A percentile compares a stretch with the other conserved stretches of the same genome.
These are phyloP conservation scores for Candida cerambycidarum DNA, from an alignment of 805 yeast genomes.

Conservation along the genomic window DNA sequence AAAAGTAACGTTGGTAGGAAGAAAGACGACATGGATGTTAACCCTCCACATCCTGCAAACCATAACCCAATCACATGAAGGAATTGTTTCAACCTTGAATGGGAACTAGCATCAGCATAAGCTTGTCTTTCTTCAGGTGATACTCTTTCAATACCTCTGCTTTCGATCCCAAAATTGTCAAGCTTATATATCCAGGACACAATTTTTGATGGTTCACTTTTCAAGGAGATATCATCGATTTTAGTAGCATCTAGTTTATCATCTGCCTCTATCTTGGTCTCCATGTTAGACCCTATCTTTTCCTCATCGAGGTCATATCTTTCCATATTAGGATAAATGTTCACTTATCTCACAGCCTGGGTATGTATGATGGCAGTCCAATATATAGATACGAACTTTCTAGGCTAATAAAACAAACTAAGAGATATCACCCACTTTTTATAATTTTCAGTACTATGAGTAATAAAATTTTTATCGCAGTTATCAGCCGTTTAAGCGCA, in stretches of 20 bases:
- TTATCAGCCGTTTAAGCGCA: constrained; percentile 8
- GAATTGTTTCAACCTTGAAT: constrained; percentile 20
- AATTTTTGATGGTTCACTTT: constrained; percentile 8
- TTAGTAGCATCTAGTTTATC: background rate
- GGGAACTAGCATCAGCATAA: constrained; percentile 10
- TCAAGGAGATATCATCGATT: background rate
- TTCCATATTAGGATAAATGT: background rate
- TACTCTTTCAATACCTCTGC: constrained; percentile 36
- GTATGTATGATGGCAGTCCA: too few species aligned
- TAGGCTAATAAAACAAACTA: background rate
- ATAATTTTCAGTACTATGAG: background rate
- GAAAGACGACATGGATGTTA: constrained; percentile 39
- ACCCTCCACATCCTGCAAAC: constrained; percentile 41
- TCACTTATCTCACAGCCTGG: too few species aligned
- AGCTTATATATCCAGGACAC: constrained; percentile 22
- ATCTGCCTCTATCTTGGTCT: background rate
- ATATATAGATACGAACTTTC: too few species aligned
- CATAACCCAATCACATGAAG: constrained; percentile 34
- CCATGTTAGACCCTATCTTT: background rate
- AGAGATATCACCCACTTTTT: background rate
- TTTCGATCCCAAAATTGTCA: constrained; percentile 31
- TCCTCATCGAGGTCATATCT: background rate
- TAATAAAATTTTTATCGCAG: constrained; percentile 1
- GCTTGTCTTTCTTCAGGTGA: constrained; percentile 25
- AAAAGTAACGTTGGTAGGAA: constrained; percentile 31